Conservation (phyloP, 805 yeast species). For the Yamadazyma endophytica region DNA sequence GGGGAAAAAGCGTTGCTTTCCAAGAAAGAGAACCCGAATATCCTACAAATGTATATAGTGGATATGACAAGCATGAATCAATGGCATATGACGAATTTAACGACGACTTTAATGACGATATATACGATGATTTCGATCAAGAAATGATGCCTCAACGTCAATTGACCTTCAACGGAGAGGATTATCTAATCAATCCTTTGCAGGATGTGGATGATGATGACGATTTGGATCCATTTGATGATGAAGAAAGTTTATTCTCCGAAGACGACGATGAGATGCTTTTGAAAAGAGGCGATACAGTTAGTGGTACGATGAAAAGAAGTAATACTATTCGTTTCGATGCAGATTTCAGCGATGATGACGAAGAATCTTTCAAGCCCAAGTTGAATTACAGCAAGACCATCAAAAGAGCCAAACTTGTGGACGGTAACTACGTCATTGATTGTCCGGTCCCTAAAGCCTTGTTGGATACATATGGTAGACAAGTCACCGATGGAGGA, state of each 20-base stretch:
- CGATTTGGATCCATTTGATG: slow-evolving; percentile 38
- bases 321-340: slow-evolving; percentile 7
- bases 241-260: slow-evolving; percentile 39
- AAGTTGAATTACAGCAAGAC: slow-evolving; percentile 40
- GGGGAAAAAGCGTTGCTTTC: slow-evolving; percentile 26
- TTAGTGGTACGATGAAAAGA: slow-evolving; percentile 15
- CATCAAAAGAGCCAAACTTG: slow-evolving; percentile 37
- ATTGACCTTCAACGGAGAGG: slow-evolving; percentile 29
- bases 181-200: slow-evolving; percentile 36
- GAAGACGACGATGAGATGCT: slow-evolving; percentile 39
- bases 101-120: slow-evolving; percentile 6
- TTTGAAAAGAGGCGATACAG: slow-evolving; percentile 28
- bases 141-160: slow-evolving; percentile 5
- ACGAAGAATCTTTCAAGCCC: slow-evolving; percentile 37
- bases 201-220: slow-evolving; percentile 35
- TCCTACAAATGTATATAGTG: slow-evolving; percentile 26
- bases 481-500: slow-evolving; percentile 29
- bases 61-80: slow-evolving; percentile 10
- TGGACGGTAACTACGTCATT: slow-evolving; percentile 41
- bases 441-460: slow-evolving; percentile 41
- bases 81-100: slow-evolving; percentile 9
- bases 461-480: slow-evolving; percentile 32
- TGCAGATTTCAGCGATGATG: slow-evolving; percentile 9
- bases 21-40: slow-evolving; percentile 26
- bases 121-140: slow-evolving; percentile 3